These are phyloP conservation scores for Aspergillus indologenus DNA, from an alignment of 495 filamentous ascomycete species.

Conservation along the genomic window DNA sequence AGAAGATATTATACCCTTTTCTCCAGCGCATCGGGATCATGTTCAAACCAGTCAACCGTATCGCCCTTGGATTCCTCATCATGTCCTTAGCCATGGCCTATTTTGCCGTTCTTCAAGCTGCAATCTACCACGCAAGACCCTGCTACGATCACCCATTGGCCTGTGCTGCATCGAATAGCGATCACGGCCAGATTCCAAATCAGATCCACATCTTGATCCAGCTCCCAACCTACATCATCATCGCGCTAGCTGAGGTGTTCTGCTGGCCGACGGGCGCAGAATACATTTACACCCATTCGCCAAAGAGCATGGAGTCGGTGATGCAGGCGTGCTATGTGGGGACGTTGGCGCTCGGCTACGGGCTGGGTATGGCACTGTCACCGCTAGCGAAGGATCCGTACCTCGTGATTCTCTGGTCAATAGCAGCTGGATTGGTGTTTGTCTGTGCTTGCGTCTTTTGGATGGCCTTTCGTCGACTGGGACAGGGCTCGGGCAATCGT, in stretches of 20 bases:
- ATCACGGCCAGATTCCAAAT: constrained; percentile 30
- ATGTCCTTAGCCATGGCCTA: constrained; percentile 46
- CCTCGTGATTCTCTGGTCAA: constrained; percentile 6
- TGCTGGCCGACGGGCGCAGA: constrained; percentile 51
- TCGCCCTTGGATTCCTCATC: constrained; percentile 47
- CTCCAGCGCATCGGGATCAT: constrained; percentile 35
- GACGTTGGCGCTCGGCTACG: constrained; percentile 22
- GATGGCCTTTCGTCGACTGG: too few relatives aligned
- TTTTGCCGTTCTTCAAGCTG: constrained; percentile 44
- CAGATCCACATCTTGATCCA: constrained; percentile 52
- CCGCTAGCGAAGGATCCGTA: constrained; percentile 30
- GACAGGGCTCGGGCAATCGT: too few relatives aligned
- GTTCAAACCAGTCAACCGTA: constrained; percentile 51
- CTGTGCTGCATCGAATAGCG: constrained; percentile 23
- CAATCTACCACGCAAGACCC: constrained; percentile 35
- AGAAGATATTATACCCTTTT: constrained; percentile 43
- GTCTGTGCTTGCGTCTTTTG: too few relatives aligned
- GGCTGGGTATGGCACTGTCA: constrained; percentile 27
- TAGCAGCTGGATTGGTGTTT: too few relatives aligned
- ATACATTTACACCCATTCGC: constrained; percentile 39
- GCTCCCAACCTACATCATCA: constrained; percentile 52
- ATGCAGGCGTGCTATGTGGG: constrained; percentile 27
- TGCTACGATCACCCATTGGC: constrained; percentile 49
- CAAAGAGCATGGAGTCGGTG: constrained; percentile 29
- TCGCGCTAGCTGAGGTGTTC: constrained; percentile 58